These are phyloP conservation scores for Tolypocladium pustulatum DNA, from an alignment of 2,329 filamentous ascomycete genomes.

Conservation along the genomic window DNA sequence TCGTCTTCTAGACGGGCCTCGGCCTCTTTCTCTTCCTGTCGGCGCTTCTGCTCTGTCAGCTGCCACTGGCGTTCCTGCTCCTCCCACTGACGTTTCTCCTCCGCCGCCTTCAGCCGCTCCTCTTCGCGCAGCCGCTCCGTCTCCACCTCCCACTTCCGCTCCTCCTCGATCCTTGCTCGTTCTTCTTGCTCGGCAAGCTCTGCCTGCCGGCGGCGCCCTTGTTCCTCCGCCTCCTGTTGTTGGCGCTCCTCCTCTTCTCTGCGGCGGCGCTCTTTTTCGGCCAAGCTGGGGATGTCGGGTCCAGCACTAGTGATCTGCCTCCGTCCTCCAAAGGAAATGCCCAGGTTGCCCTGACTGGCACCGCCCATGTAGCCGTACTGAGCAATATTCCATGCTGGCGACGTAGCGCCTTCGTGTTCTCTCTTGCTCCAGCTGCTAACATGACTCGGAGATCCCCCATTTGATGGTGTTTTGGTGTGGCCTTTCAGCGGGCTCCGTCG, in stretches of 20 bases:
- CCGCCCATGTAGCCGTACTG: constrained; percentile 99
- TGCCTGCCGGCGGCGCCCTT: constrained; percentile 33
- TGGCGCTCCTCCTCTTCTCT: constrained; percentile 52
- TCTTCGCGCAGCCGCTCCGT: constrained; percentile 47
- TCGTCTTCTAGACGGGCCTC: constrained; percentile 59
- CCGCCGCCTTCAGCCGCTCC: constrained; percentile 50
- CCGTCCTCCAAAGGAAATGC: constrained; percentile 82
- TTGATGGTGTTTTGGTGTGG: constrained; percentile 30
- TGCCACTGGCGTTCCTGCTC: constrained; percentile 71
- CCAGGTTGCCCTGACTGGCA: constrained; percentile 89
- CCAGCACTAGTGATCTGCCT: constrained; percentile 82
- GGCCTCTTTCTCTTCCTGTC: constrained; percentile 62
- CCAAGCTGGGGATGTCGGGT: constrained; percentile 68
- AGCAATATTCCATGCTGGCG: constrained; percentile 94
- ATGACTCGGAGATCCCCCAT: constrained; percentile 38
- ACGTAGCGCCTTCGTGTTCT: constrained; percentile 67
- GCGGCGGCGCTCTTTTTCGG: constrained; percentile 68
- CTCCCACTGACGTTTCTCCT: constrained; percentile 65
- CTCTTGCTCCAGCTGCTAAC: constrained; percentile 88
- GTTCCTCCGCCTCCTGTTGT: constrained; percentile 42
- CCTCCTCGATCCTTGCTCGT: constrained; percentile 50
- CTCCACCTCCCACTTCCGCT: constrained; percentile 57
- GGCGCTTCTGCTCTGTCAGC: constrained; percentile 60
- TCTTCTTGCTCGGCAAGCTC: constrained; percentile 50
- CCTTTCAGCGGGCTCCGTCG: constrained; percentile 54